Percentiles rank a stretch among this genome's conserved stretches.
These are phyloP conservation scores for Sporothrix humicola DNA, from an alignment of 2,329 filamentous ascomycete species.

Conservation along the genomic window DNA sequence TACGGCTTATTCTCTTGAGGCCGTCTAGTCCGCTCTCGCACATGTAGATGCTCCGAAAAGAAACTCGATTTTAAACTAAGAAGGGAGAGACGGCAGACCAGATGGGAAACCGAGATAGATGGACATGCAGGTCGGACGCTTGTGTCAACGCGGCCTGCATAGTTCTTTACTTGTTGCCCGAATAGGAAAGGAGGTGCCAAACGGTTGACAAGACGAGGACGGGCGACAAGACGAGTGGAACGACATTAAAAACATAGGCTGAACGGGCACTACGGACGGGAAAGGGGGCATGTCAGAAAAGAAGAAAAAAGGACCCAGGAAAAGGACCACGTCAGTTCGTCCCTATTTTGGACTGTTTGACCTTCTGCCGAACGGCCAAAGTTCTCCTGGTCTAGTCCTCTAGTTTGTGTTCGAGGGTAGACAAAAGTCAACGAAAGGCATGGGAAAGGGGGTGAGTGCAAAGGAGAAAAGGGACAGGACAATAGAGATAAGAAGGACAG, in stretches of 20 bases:
- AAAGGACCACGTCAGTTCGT: neutral
- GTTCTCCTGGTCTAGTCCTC: slow-evolving; percentile 24
- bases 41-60: slow-evolving; percentile 10
- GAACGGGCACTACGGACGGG: slow-evolving; percentile 8
- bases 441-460: neutral
- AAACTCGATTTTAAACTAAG: neutral
- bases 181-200: slow-evolving; percentile 21
- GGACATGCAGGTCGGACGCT: slow-evolving; percentile 14
- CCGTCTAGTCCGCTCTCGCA: slow-evolving; percentile 9
- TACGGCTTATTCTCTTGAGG: slow-evolving; percentile 14
- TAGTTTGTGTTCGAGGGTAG: neutral
- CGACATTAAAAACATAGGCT: neutral
- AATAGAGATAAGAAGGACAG: neutral
- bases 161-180: slow-evolving; percentile 26
- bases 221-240: neutral
- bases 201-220: neutral
- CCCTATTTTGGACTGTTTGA: neutral
- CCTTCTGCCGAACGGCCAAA: neutral
- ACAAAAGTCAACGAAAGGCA: too few species aligned
- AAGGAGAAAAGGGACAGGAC: neutral
- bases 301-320: too few species aligned
- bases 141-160: slow-evolving; percentile 12
- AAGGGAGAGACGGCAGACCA: neutral
- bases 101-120: neutral
- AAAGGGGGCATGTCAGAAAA: slow-evolving; percentile 8